Evolutionary conservation across 2,329 filamentous ascomycete genomes (phyloP).

Genomic region (Daldinia sp.): DNA sequence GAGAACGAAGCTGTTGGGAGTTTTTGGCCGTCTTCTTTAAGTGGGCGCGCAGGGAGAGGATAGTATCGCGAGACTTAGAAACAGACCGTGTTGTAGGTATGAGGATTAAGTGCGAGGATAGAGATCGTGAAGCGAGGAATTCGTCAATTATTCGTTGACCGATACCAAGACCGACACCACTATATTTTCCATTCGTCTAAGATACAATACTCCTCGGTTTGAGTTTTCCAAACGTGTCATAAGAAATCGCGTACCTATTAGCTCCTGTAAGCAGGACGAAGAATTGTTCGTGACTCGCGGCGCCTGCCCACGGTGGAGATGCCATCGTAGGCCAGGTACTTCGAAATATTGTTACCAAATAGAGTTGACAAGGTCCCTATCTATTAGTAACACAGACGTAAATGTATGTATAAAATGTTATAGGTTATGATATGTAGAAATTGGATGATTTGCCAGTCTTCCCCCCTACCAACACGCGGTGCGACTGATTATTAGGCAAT

Average conservation of each 20-base stretch:
- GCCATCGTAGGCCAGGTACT: slow-evolving; percentile 38
- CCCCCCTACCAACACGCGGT: not conserved
- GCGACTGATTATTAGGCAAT: not conserved
- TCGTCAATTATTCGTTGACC: slow-evolving; percentile 90
- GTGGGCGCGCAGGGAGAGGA: slow-evolving; percentile 72
- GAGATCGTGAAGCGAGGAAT: slow-evolving; percentile 78
- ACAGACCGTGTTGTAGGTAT: slow-evolving; percentile 85
- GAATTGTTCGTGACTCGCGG: slow-evolving; percentile 51
- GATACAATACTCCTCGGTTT: slow-evolving; percentile 16
- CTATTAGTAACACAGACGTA: not conserved
- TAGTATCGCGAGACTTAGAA: slow-evolving; percentile 79
- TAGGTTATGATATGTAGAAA: not conserved
- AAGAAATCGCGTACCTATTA: slow-evolving; percentile 49
- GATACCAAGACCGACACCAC: slow-evolving; percentile 87
- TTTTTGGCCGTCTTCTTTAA: slow-evolving; percentile 62
- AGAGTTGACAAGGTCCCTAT: not conserved
- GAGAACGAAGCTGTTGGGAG: slow-evolving; percentile 55
- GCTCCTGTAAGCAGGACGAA: slow-evolving; percentile 52
- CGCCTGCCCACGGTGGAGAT: slow-evolving; percentile 50
- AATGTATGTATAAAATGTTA: not conserved
- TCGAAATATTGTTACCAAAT: not conserved
- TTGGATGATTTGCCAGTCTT: not conserved
- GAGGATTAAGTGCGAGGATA: slow-evolving; percentile 77
- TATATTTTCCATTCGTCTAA: slow-evolving; percentile 54
- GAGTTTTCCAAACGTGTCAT: not conserved